Evolutionary conservation across 352 stramenopile genomes (phyloP).

Genomic region (Hyaloperonospora brassicae): DNA sequence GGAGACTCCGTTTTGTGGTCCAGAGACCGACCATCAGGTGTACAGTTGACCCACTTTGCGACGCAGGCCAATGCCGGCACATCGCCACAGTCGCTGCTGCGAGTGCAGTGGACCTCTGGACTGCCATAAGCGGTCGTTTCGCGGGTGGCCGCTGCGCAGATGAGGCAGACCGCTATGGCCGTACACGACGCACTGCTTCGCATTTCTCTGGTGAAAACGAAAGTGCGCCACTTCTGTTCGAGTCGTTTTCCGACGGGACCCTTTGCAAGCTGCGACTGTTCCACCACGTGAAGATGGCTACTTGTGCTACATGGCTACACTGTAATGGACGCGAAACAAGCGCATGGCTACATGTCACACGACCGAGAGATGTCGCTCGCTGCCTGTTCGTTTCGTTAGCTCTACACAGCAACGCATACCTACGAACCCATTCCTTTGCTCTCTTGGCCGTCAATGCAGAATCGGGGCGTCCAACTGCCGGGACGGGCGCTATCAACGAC

Average conservation of each 20-base stretch:
- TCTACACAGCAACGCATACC: too few species aligned
- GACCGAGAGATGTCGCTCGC: too few species aligned
- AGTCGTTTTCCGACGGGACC: too few species aligned
- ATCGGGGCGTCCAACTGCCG: too few species aligned
- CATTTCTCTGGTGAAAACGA: constrained; percentile 8
- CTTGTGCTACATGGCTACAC: neutral
- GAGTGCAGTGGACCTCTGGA: constrained; percentile 38
- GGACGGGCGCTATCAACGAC: too few species aligned
- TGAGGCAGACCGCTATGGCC: constrained; percentile 5
- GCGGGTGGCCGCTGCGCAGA: constrained; percentile 5
- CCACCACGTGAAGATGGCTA: neutral
- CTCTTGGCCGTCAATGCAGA: too few species aligned
- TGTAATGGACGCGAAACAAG: neutral
- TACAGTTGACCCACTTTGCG: constrained; percentile 27
- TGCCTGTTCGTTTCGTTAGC: too few species aligned
- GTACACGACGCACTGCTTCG: constrained; percentile 1
- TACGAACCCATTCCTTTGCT: too few species aligned
- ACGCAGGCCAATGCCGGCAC: constrained; percentile 66
- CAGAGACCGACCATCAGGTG: too few species aligned
- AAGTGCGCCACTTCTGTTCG: too few species aligned
- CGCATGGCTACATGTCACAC: neutral
- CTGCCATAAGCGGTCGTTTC: constrained; percentile 25
- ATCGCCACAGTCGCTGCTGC: constrained; percentile 60
- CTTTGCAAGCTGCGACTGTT: too few species aligned
- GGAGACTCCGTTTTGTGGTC: too few species aligned